A percentile compares a stretch with the other conserved stretches of the same genome.
Evolutionary conservation across 257 asterid genomes (phyloP).

Genomic region (Galeopsis tetrahit): DNA sequence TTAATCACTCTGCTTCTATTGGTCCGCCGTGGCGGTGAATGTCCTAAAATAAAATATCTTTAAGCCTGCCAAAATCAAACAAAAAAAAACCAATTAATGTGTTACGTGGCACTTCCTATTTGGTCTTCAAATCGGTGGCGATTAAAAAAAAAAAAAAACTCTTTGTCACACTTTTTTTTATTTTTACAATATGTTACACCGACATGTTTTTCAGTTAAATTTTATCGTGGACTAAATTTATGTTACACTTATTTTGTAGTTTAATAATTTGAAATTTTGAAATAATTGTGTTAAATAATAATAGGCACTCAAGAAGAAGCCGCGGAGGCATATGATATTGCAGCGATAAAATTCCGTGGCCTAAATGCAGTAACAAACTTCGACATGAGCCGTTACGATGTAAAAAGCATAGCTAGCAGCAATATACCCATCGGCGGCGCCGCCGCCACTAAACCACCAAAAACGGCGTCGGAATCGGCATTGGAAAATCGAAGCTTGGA

Average conservation of each 20-base stretch:
- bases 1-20: constrained; percentile 40
- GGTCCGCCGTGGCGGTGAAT: constrained; percentile 60
- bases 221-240: too few relatives aligned
- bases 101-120: constrained; percentile 44
- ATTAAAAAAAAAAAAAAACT: neutral
- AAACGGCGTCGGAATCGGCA: constrained; percentile 45
- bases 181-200: too few relatives aligned
- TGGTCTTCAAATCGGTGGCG: constrained; percentile 51
- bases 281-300: neutral
- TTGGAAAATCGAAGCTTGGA: constrained; percentile 43
- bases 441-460: constrained; percentile 45
- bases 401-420: constrained; percentile 66
- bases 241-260: too few relatives aligned
- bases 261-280: too few relatives aligned
- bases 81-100: constrained; percentile 24
- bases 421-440: constrained; percentile 72
- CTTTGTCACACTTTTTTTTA: too few relatives aligned
- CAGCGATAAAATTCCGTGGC: constrained; percentile 84
- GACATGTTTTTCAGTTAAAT: too few relatives aligned
- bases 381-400: constrained; percentile 80
- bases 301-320: constrained; percentile 88
- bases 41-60: constrained; percentile 28
- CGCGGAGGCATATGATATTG: constrained; percentile 87
- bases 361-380: constrained; percentile 80
- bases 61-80: constrained; percentile 22